Evolutionary conservation across 2,329 filamentous ascomycete species (phyloP).

Genomic region (Botrytis cinerea): DNA sequence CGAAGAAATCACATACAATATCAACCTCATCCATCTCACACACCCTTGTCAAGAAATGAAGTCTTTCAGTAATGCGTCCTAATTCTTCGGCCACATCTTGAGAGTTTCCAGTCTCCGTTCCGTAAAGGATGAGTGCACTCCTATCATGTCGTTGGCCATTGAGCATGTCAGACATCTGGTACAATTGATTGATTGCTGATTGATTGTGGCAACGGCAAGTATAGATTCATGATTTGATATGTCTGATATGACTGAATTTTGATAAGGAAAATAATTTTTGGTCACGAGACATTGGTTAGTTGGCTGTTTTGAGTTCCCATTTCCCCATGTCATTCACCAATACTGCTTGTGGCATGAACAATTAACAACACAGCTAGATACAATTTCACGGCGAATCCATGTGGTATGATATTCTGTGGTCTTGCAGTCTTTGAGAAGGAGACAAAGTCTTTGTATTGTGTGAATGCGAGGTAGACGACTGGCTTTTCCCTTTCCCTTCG

Average conservation of each 20-base stretch:
- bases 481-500: too few species aligned
- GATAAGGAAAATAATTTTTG: conserved; percentile 5
- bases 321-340: neutral
- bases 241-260: neutral
- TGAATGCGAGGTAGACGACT: neutral
- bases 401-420: neutral
- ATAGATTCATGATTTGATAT: neutral
- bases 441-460: neutral
- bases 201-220: neutral
- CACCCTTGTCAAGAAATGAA: conserved; percentile 76
- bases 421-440: neutral
- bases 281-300: neutral
- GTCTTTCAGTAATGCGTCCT: conserved; percentile 69
- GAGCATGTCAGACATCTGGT: conserved; percentile 8
- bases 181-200: neutral
- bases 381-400: neutral
- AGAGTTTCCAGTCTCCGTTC: conserved; percentile 91
- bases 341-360: neutral
- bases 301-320: neutral
- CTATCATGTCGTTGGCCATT: conserved; percentile 41
- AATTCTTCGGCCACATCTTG: conserved; percentile 90
- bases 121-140: conserved; percentile 77
- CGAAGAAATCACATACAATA: conserved; percentile 59
- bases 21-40: conserved; percentile 73
- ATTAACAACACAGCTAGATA: neutral